Evolutionary conservation across 306 rosid genomes (phyloP), one percentile per base, ranked within the genome.

Genomic region (Oxytropis ochrocephala): DNA sequence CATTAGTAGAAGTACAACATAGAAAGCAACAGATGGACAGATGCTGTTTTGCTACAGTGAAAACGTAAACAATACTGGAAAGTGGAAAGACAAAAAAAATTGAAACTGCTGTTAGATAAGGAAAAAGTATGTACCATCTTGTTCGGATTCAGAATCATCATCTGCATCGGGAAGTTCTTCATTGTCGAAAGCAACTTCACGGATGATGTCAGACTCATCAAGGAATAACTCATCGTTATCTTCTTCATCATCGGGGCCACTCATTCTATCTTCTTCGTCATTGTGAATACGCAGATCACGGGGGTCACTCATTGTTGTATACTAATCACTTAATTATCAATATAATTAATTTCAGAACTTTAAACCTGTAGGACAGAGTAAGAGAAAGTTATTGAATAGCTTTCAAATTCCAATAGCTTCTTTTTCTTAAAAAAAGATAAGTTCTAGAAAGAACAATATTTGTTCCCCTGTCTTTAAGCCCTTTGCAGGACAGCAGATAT

Each of bases 121-220:
- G 9, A 21, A 19, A n/a, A 54, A 69, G 33, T 35, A 12, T 61
- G 19, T 53, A 60, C 62, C 69, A 33, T 27, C 51, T 24, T 38
- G 56, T 6, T 79, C 76, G 36, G 6, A 5, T 27, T 79, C 83
- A 54, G 63, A 68, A n/a, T 48, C 77, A 27, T 46, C 83, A 30
- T 65, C 72, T 3, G 75, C 81, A 35, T 75, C 75, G 6, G 81
- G 81, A 70, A 76, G 81, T 67, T 76, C 60, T 76, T 81, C 85
- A 46, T 67, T 57, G 41, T 81, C 85, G 7, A 52, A 36, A 14
- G 38, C 13, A 36, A 76, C 69, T 67, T 76, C 81, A 11, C 47
- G 69, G 17, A 72, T 46, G 46, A 81, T 76, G 50, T 81, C 81
- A 44, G 67, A 44, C 8, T 72, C 81, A 30, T 81, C 85, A 6